Conservation (phyloP, 306 rosid genomes). For the Gynostemma pentaphyllum region DNA sequence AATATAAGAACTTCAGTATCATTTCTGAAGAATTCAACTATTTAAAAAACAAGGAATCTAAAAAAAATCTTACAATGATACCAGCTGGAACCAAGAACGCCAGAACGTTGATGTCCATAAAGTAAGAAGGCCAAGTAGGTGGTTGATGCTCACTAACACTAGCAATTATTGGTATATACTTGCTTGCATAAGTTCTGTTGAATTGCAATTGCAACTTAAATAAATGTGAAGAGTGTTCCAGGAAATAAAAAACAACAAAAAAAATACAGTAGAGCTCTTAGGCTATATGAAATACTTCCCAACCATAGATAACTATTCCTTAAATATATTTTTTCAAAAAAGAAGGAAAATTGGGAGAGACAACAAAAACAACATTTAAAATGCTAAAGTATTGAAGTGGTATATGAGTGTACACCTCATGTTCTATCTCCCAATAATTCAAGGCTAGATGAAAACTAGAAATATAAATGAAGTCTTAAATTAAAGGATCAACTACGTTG, state of each 20-base stretch:
- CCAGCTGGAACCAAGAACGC: slow-evolving; percentile 99
- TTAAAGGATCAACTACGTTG: not conserved
- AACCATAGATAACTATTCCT: not conserved
- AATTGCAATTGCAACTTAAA: slow-evolving; percentile 12
- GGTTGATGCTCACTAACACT: slow-evolving; percentile 99
- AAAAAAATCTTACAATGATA: slow-evolving; percentile 51
- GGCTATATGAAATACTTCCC: not conserved
- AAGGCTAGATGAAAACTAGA: not conserved
- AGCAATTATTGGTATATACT: slow-evolving; percentile 98
- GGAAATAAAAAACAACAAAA: not conserved
- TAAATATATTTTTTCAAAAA: not conserved
- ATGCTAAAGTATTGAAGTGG: not conserved
- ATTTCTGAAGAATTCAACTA: slow-evolving; percentile 11
- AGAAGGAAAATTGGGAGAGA: not conserved
- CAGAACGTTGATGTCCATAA: slow-evolving; percentile 96
- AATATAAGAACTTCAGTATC: slow-evolving; percentile 15
- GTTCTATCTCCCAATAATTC: not conserved
- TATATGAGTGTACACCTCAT: not conserved
- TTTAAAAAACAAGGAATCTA: slow-evolving; percentile 3
- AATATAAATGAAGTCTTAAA: not conserved
- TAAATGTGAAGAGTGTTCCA: slow-evolving; percentile 4
- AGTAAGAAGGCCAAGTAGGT: slow-evolving; percentile 99
- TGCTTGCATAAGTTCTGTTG: slow-evolving; percentile 97
- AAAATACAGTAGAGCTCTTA: not conserved
- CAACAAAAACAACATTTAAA: not conserved